phyloP scores from a whole-genome alignment of 495 filamentous ascomycete species.

The Bombardia bombarda region DNA sequence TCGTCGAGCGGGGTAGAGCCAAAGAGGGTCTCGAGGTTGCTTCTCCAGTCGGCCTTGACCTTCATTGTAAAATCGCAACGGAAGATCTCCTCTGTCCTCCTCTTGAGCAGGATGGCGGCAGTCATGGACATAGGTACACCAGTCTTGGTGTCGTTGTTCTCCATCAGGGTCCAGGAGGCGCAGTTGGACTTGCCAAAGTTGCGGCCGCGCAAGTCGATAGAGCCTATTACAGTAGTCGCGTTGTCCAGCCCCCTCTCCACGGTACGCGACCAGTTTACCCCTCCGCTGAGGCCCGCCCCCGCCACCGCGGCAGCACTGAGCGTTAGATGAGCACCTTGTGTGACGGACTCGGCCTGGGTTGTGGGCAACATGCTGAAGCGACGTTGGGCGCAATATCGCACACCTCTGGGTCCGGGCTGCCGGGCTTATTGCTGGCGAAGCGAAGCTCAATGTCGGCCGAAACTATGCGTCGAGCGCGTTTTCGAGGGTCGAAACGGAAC shows the following conservation, averaged over 20 bases:
- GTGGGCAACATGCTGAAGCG: no score
- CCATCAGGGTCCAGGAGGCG: constrained; percentile 15
- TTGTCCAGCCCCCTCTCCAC: no score
- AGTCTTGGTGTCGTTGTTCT: constrained; percentile 13
- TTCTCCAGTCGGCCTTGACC: constrained; percentile 15
- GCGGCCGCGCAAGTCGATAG: neutral
- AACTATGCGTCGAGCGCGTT: neutral
- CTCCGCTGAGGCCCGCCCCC: no score
- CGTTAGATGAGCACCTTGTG: no score
- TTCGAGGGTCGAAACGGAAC: constrained; percentile 2
- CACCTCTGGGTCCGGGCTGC: neutral
- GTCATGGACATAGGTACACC: constrained; percentile 16
- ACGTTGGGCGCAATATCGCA: neutral
- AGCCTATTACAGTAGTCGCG: constrained; percentile 10
- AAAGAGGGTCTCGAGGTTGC: neutral
- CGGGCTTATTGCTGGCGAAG: neutral
- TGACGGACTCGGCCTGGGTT: no score
- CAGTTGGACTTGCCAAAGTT: constrained; percentile 11
- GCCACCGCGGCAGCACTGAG: no score
- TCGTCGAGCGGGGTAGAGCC: constrained; percentile 14
- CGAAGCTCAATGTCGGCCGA: constrained; percentile 1
- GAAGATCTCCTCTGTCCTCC: constrained; percentile 13
- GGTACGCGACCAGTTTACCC: no score
- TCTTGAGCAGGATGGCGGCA: constrained; percentile 16
- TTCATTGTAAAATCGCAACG: constrained; percentile 14